A percentile compares a stretch with the other conserved stretches of the same genome.
Evolutionary conservation across 345 rosid genomes (phyloP).

Genomic region (Schrenkiella parvula): DNA sequence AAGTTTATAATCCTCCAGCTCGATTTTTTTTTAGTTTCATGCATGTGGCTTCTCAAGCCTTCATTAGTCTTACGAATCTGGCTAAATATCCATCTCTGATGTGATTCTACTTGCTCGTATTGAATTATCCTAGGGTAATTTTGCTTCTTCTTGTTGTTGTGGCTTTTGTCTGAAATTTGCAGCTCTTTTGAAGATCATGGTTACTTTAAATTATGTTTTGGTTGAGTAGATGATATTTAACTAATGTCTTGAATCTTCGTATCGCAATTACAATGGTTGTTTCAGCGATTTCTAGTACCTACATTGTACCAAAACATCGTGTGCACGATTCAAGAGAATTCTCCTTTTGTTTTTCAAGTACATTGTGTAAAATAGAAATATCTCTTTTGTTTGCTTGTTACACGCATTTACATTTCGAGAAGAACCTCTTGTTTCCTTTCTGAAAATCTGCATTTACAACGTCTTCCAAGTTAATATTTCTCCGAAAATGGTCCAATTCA

Average conservation of each 20-base stretch:
- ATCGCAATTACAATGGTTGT: neutral
- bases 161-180: neutral
- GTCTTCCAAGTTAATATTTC: neutral
- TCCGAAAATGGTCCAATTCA: neutral
- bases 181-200: neutral
- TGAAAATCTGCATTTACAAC: neutral
- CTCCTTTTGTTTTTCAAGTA: neutral
- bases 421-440: neutral
- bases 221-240: neutral
- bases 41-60: slow-evolving; percentile 9
- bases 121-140: neutral
- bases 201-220: neutral
- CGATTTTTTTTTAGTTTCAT: neutral
- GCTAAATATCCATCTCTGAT: neutral
- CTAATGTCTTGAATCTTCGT: too few species aligned
- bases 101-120: neutral
- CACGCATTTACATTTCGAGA: neutral
- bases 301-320: neutral
- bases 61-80: neutral
- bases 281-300: neutral
- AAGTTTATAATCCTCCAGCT: neutral
- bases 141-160: neutral
- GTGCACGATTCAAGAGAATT: neutral
- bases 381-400: neutral
- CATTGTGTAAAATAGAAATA: neutral